phyloP scores from a whole-genome alignment of 2,329 filamentous ascomycete genomes.

The Xylaria hypoxylon region DNA sequence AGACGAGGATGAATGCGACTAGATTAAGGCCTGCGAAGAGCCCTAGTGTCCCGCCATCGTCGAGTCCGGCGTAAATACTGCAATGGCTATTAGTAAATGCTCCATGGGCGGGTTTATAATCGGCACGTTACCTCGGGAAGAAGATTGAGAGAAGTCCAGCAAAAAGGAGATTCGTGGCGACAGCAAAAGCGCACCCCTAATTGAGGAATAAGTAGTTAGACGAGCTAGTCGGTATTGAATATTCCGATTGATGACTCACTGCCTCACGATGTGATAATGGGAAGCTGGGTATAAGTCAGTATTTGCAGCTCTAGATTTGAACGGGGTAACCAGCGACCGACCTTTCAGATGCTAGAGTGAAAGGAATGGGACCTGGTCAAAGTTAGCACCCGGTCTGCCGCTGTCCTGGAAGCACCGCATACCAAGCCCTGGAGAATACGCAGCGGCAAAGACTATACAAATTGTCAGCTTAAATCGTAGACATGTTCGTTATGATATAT shows the following conservation, averaged over 20 bases:
- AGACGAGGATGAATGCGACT: slow-evolving; percentile 59
- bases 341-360: slow-evolving; percentile 62
- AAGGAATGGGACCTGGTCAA: slow-evolving; percentile 59
- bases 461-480: not conserved
- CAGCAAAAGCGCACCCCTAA: slow-evolving; percentile 59
- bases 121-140: slow-evolving; percentile 50
- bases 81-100: slow-evolving; percentile 33
- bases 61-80: slow-evolving; percentile 45
- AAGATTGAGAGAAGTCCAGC: slow-evolving; percentile 59
- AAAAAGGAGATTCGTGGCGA: slow-evolving; percentile 61
- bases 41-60: slow-evolving; percentile 55
- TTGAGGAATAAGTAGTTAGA: slow-evolving; percentile 24
- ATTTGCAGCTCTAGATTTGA: too few relatives aligned
- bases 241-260: slow-evolving; percentile 35
- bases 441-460: slow-evolving; percentile 54
- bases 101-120: slow-evolving; percentile 18
- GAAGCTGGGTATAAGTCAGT: slow-evolving; percentile 52
- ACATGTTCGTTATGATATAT: not conserved
- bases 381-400: not conserved
- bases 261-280: slow-evolving; percentile 62
- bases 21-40: slow-evolving; percentile 62
- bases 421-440: slow-evolving; percentile 56
- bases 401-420: not conserved
- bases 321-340: slow-evolving; percentile 23
- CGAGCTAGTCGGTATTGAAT: not conserved